A percentile compares a stretch with the other conserved stretches of the same genome.
Evolutionary conservation across 805 yeast genomes (phyloP).

Genomic region (Candida pseudofarinosa): DNA sequence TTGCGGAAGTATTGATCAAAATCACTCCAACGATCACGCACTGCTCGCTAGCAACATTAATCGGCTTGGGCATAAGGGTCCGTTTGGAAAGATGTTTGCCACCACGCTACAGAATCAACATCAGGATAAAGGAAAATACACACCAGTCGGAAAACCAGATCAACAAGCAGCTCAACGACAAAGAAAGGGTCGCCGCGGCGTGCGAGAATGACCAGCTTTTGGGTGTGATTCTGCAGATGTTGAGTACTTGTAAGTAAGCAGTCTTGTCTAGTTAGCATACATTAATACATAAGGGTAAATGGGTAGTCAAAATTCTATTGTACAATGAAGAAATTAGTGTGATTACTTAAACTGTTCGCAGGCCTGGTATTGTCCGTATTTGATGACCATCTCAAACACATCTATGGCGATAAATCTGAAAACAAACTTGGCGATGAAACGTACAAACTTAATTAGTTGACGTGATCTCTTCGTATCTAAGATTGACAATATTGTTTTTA

Average conservation of each 20-base stretch:
- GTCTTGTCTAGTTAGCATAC: neutral
- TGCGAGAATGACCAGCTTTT: conserved; percentile 93
- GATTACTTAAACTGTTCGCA: neutral
- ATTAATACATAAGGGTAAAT: conserved; percentile 1
- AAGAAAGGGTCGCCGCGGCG: conserved; percentile 97
- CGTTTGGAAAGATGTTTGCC: conserved; percentile 87
- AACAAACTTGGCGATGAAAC: conserved; percentile 30
- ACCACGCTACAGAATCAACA: conserved; percentile 72
- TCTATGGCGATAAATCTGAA: conserved; percentile 37
- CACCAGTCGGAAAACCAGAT: conserved; percentile 96
- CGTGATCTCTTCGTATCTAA: conserved; percentile 7
- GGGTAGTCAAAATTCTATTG: neutral
- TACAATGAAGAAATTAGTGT: neutral
- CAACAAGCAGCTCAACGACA: conserved; percentile 93
- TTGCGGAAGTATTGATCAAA: conserved; percentile 72
- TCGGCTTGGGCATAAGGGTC: conserved; percentile 92
- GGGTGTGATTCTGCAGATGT: conserved; percentile 89
- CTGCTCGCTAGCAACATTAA: conserved; percentile 91
- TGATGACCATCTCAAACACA: conserved; percentile 29
- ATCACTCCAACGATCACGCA: conserved; percentile 98
- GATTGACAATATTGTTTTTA: conserved; percentile 11
- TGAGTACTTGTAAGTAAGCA: conserved; percentile 63
- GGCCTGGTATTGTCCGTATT: conserved; percentile 23
- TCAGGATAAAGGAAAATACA: conserved; percentile 81
- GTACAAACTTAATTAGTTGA: conserved; percentile 26